Evolutionary conservation across 1,284 basidiomycete genomes (phyloP).

Genomic region (Mycosarcoma maydis): DNA sequence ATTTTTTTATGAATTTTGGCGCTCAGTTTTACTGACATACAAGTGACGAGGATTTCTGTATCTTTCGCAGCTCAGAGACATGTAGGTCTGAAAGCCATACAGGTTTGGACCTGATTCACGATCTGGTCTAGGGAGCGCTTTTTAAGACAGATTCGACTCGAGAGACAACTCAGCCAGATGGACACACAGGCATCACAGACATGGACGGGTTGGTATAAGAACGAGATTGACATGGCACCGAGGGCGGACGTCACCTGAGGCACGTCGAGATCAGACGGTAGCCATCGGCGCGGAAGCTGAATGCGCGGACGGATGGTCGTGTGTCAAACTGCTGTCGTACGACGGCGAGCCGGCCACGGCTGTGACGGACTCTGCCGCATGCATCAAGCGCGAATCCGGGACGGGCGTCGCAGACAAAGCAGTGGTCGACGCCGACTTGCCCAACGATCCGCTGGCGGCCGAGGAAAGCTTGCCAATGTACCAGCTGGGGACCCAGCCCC

Average conservation of each 20-base stretch:
- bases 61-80: no score
- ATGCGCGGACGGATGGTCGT: neutral
- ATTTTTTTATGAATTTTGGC: neutral
- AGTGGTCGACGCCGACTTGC: constrained; percentile 16
- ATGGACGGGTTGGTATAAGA: no score
- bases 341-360: constrained; percentile 12
- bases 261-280: neutral
- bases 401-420: constrained; percentile 6
- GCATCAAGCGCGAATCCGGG: constrained; percentile 5
- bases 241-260: no score
- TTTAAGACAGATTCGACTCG: no score
- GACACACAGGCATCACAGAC: no score
- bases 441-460: neutral
- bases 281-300: neutral
- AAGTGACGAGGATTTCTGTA: no score
- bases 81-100: no score
- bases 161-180: no score
- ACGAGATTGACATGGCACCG: no score
- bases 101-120: no score
- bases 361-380: neutral
- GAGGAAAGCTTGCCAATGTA: constrained; percentile 52
- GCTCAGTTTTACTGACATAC: neutral
- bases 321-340: constrained; percentile 11
- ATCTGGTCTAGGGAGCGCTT: no score
- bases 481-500: constrained; percentile 66